phyloP scores from a whole-genome alignment of 805 yeast genomes.

The Yamadazyma insecticola region DNA sequence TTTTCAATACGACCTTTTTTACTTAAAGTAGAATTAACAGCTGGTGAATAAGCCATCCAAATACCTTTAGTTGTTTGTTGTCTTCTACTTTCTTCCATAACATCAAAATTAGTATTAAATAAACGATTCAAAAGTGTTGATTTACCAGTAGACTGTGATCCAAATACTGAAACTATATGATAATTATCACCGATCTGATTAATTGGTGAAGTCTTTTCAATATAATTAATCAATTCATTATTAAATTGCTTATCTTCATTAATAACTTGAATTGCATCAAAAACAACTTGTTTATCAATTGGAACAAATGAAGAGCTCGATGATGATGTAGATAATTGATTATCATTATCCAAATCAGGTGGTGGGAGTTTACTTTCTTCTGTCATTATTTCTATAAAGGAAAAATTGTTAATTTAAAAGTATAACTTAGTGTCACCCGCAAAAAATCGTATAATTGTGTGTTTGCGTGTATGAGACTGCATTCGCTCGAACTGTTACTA shows the following conservation, averaged over 20 bases:
- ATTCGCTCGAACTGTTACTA: too few relatives aligned
- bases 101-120: slow-evolving; percentile 85
- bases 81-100: slow-evolving; percentile 82
- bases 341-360: too few relatives aligned
- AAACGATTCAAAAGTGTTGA: slow-evolving; percentile 83
- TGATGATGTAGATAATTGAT: slow-evolving; percentile 12
- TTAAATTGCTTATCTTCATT: slow-evolving; percentile 58
- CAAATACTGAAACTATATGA: slow-evolving; percentile 92
- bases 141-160: slow-evolving; percentile 95
- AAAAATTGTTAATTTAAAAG: too few relatives aligned
- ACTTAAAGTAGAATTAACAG: slow-evolving; percentile 16
- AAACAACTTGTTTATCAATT: slow-evolving; percentile 20
- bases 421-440: too few relatives aligned
- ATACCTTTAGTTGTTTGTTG: slow-evolving; percentile 71
- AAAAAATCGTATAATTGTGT: too few relatives aligned
- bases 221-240: slow-evolving; percentile 25
- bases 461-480: too few relatives aligned
- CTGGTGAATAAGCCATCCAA: slow-evolving; percentile 40
- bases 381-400: too few relatives aligned
- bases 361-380: too few relatives aligned
- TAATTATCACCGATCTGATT: slow-evolving; percentile 61
- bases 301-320: slow-evolving; percentile 40
- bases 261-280: slow-evolving; percentile 55
- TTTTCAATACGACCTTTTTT: slow-evolving; percentile 31
- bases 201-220: slow-evolving; percentile 26